phyloP scores from a whole-genome alignment of 2,329 filamentous ascomycete genomes.

The Dothideomycetes sp. region DNA sequence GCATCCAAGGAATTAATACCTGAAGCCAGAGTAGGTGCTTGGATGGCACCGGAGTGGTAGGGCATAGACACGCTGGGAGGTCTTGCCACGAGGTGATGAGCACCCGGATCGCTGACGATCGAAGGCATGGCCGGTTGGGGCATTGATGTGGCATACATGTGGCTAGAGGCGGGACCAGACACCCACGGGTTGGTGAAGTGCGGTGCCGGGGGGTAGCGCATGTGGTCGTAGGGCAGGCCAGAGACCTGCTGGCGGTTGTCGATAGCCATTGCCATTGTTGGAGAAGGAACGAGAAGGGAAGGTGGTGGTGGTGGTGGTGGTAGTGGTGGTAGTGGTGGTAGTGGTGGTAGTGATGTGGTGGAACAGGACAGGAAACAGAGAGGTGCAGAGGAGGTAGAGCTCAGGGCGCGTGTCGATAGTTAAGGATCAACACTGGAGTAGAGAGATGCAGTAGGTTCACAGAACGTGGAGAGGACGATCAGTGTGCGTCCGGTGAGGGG shows the following conservation, averaged over 20 bases:
- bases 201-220: slow-evolving; percentile 58
- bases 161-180: slow-evolving; percentile 49
- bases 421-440: slow-evolving; percentile 21
- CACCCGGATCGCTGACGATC: slow-evolving; percentile 48
- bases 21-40: slow-evolving; percentile 61
- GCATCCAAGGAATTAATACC: slow-evolving; percentile 55
- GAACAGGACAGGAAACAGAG: neutral
- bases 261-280: slow-evolving; percentile 83
- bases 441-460: slow-evolving; percentile 19
- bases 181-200: slow-evolving; percentile 90
- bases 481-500: slow-evolving; percentile 34
- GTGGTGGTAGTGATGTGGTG: neutral
- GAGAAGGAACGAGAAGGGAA: slow-evolving; percentile 15
- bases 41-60: slow-evolving; percentile 62
- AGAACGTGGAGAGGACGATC: slow-evolving; percentile 43
- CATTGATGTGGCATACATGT: slow-evolving; percentile 58
- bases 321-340: neutral
- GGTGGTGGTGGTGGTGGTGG: neutral
- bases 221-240: slow-evolving; percentile 71
- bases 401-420: slow-evolving; percentile 6
- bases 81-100: slow-evolving; percentile 49
- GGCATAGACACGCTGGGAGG: slow-evolving; percentile 55
- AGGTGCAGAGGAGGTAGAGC: slow-evolving; percentile 3
- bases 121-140: slow-evolving; percentile 51
- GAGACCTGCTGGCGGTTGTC: slow-evolving; percentile 76